Base-by-base conservation (phyloP, 805 yeast genomes). In the Candida taoyuanica region DNA sequence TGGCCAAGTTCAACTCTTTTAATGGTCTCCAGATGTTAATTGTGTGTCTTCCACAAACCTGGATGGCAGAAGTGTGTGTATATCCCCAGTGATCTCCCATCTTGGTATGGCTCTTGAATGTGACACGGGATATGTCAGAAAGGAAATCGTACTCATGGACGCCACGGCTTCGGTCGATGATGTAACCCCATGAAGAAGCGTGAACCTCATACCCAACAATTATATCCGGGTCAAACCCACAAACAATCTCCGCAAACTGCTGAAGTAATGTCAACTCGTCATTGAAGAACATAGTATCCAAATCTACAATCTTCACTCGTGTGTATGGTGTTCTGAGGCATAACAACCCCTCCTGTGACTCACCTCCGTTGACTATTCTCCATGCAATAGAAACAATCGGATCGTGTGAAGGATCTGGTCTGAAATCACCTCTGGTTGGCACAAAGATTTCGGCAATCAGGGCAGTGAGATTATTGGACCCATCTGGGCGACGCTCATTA, bases 201-300 rank as follows among this genome's bases (percentile, higher is more conserved):
- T 86, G 84, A 5, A 86, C 71, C 52, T 93, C 98, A 56, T 73
- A 93, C 0, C 97, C 98, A 0, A 85, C 71, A 5, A 93, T 53
- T 21, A 93, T 76, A 56, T 93, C 98, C 0, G 98, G 97, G 54
- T 93, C 98, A 36, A 77, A 68, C 2, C 65, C 48, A 15, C 77
- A 71, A 0, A 85, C 78, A 13, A 82, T 46, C 2, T 70, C 67
- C 0, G 78, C 61, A 7, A 91, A 62, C 5, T 69, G 69, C 7
- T 68, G 63, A 2, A 88, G 55, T 76, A 85, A 65, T 6, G 70
- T 76, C 2, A 58, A 42, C 51, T 91, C 98, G n/a, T 62, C 54
- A 0, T 59, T 62, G 43, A 74, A 77, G 7, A 59, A 48, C 21
- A 28, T n/a, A 3, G 33, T 15, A 2, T 36, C 38, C 15, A 20